phyloP scores from a whole-genome alignment of 805 yeast genomes.

The Sungouiella thailandica region DNA sequence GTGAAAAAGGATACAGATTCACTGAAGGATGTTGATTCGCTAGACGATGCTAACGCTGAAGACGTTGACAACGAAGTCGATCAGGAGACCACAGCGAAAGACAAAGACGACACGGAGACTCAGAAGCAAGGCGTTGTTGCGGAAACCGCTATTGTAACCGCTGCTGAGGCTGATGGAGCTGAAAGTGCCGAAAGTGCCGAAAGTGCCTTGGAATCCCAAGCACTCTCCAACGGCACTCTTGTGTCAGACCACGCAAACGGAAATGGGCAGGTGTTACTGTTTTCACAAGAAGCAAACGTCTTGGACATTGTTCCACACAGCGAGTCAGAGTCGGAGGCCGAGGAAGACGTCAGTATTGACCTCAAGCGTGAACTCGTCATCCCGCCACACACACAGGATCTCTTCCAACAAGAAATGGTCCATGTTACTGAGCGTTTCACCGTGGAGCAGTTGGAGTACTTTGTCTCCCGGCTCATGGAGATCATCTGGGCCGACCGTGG shows the following conservation, averaged over 20 bases:
- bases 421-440: conserved; percentile 29
- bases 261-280: too few species aligned
- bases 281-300: too few species aligned
- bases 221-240: neutral
- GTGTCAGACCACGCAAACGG: neutral
- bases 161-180: too few species aligned
- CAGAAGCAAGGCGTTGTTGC: too few species aligned
- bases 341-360: conserved; percentile 40
- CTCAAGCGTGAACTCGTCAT: conserved; percentile 46
- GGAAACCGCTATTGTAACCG: too few species aligned
- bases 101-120: too few species aligned
- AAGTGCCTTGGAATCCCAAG: neutral
- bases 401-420: conserved; percentile 24
- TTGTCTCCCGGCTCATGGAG: conserved; percentile 64
- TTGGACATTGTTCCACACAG: conserved; percentile 7
- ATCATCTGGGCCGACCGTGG: conserved; percentile 65
- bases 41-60: neutral
- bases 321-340: conserved; percentile 30
- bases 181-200: too few species aligned
- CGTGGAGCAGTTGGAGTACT: conserved; percentile 33
- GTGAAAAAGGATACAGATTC: too few species aligned
- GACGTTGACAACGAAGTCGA: neutral
- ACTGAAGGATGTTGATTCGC: too few species aligned
- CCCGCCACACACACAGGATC: conserved; percentile 14
- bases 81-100: neutral